A percentile compares a stretch with the other conserved stretches of the same genome.
These are phyloP conservation scores for Taphrina sp. DNA, from an alignment of 1,139 yeast genomes.

Conservation along the genomic window DNA sequence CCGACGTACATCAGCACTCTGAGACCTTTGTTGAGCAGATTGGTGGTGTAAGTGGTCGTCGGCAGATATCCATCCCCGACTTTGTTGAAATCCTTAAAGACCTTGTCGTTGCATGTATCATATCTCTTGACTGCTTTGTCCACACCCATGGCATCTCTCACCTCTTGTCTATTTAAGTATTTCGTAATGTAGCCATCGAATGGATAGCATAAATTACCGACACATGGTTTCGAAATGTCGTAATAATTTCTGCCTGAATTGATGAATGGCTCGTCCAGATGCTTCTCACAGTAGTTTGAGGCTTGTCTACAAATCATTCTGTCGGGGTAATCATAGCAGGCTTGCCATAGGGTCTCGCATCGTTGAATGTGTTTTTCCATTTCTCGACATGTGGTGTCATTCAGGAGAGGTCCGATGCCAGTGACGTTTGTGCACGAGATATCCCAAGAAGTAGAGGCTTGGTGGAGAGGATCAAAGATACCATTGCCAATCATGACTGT, in stretches of 20 bases:
- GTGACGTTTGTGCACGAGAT: slow-evolving; percentile 68
- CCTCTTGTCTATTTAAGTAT: slow-evolving; percentile 65
- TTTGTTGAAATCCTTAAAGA: slow-evolving; percentile 50
- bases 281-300: slow-evolving; percentile 77
- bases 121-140: slow-evolving; percentile 66
- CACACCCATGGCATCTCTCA: slow-evolving; percentile 82
- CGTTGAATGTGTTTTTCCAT: slow-evolving; percentile 74
- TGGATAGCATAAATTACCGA: slow-evolving; percentile 76
- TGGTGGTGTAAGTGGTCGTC: slow-evolving; percentile 36
- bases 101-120: slow-evolving; percentile 82
- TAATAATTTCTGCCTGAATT: slow-evolving; percentile 85
- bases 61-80: slow-evolving; percentile 9
- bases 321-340: slow-evolving; percentile 76
- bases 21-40: slow-evolving; percentile 49
- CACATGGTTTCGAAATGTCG: slow-evolving; percentile 85
- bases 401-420: slow-evolving; percentile 64
- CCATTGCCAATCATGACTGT: slow-evolving; percentile 96
- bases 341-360: slow-evolving; percentile 72
- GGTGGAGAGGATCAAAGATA: slow-evolving; percentile 85
- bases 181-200: slow-evolving; percentile 63
- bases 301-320: slow-evolving; percentile 97
- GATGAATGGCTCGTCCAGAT: slow-evolving; percentile 75
- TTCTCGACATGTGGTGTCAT: slow-evolving; percentile 72
- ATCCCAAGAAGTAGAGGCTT: slow-evolving; percentile 83
- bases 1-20: slow-evolving; percentile 85